Evolutionary conservation across 371 early-diverging fungal genomes (phyloP).

Genomic region (Lichtheimia ornata): DNA sequence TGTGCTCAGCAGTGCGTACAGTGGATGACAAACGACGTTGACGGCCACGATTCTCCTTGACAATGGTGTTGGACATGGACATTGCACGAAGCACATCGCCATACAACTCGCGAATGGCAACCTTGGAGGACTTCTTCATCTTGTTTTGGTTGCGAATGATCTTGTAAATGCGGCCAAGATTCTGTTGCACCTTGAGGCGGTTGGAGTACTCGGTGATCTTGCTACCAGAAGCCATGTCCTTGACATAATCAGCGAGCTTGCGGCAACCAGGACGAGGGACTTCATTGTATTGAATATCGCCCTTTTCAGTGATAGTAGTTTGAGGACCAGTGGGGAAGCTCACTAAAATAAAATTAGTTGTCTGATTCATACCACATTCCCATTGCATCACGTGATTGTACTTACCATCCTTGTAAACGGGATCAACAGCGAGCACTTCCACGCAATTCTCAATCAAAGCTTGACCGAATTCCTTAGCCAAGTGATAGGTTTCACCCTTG

Average conservation of each 20-base stretch:
- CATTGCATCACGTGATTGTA: neutral
- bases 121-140: conserved; percentile 74
- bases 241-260: conserved; percentile 72
- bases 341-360: conserved; percentile 29
- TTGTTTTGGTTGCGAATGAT: conserved; percentile 76
- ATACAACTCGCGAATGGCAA: conserved; percentile 71
- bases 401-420: conserved; percentile 88
- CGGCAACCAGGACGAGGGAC: conserved; percentile 68
- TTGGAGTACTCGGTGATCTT: conserved; percentile 70
- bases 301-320: conserved; percentile 77
- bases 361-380: conserved; percentile 1
- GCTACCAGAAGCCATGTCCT: conserved; percentile 71
- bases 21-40: conserved; percentile 55
- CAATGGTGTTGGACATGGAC: conserved; percentile 70
- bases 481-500: conserved; percentile 81
- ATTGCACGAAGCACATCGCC: conserved; percentile 75
- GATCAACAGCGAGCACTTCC: conserved; percentile 73
- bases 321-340: conserved; percentile 80
- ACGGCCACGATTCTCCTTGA: conserved; percentile 57
- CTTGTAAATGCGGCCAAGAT: conserved; percentile 77
- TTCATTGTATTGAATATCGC: conserved; percentile 85
- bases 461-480: conserved; percentile 81
- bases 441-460: conserved; percentile 88
- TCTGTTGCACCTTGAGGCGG: conserved; percentile 79
- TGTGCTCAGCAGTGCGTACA: conserved; percentile 41